Evolutionary conservation across 257 asterid genomes (phyloP), one percentile per base, ranked within the genome.

Genomic region (Penstemon barbatus): DNA sequence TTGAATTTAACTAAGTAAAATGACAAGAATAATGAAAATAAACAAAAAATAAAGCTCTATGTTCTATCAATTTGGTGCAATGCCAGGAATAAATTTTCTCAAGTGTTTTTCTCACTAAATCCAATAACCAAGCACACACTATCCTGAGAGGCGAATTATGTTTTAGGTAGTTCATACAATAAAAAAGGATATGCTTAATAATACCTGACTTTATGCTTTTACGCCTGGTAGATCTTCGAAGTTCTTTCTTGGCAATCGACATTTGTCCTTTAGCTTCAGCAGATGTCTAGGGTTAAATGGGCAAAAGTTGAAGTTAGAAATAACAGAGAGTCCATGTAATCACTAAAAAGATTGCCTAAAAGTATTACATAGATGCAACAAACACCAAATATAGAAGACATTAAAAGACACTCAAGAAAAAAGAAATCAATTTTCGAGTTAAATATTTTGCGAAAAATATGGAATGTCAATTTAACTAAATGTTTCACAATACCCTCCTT

Each of bases 191-290:
- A 69, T 43, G 59, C n/a, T 55, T 55, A 59, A 15, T 15, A 15
- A 43, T 13, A 79, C 87, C 87, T 77, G 86, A 61, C 65, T 74
- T 77, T 41, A 49, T 15, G 46, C 61, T 73, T 58, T 66, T 73
- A 11, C 71, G 59, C 65, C 42, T 70, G 15, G 69, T 41, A 40
- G 61, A 38, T 46, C 12, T 64, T 54, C 68, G 19, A 60, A 68
- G 76, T 69, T 54, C 80, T 61, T 70, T 71, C 43, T 69, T 60
- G 68, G 72, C 79, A 39, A 53, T 73, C 70, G 49, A 55, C 61
- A 51, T 73, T 72, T 55, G 71, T 61, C 53, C 75, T 69, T 77
- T 79, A 72, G 78, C 82, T 69, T 77, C 82, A 68, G 66, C 63
- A 71, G 79, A 54, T 59, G 76, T 62, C 92, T 85, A 70, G 76